Conservation (phyloP, 2,329 filamentous ascomycete species). For the Aspergillus pseudotamarii region DNA sequence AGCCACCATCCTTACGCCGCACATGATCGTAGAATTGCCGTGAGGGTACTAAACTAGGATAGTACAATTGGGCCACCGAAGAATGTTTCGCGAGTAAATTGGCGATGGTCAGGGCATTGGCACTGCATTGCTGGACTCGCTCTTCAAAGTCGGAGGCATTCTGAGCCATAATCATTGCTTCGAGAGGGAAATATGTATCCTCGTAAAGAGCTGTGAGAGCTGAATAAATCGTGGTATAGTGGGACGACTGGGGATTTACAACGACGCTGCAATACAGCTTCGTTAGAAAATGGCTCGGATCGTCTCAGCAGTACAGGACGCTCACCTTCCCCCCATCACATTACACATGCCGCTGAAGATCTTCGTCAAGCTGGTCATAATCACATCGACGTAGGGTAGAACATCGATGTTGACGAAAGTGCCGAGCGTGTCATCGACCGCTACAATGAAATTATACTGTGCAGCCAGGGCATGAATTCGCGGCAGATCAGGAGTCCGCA, state of each 20-base stretch:
- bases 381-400: constrained; percentile 50
- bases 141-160: constrained; percentile 27
- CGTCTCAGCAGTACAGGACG: background rate
- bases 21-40: constrained; percentile 22
- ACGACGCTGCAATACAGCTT: constrained; percentile 36
- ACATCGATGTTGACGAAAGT: constrained; percentile 49
- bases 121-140: constrained; percentile 24
- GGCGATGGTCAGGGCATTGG: constrained; percentile 25
- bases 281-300: background rate
- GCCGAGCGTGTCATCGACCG: constrained; percentile 44
- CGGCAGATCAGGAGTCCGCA: constrained; percentile 46
- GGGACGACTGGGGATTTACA: constrained; percentile 51
- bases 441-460: constrained; percentile 34
- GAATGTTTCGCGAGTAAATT: constrained; percentile 21
- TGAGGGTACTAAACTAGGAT: constrained; percentile 23
- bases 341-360: constrained; percentile 61
- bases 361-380: constrained; percentile 61
- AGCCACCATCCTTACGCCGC: constrained; percentile 24
- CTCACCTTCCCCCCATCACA: constrained; percentile 48
- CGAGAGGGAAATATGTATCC: constrained; percentile 25
- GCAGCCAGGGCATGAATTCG: constrained; percentile 47
- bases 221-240: constrained; percentile 43
- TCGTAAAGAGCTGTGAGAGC: constrained; percentile 20
- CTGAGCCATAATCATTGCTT: constrained; percentile 22
- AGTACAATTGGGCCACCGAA: constrained; percentile 24